phyloP scores from a whole-genome alignment of 805 yeast species.

The Tetrapisispora pingtungensis region DNA sequence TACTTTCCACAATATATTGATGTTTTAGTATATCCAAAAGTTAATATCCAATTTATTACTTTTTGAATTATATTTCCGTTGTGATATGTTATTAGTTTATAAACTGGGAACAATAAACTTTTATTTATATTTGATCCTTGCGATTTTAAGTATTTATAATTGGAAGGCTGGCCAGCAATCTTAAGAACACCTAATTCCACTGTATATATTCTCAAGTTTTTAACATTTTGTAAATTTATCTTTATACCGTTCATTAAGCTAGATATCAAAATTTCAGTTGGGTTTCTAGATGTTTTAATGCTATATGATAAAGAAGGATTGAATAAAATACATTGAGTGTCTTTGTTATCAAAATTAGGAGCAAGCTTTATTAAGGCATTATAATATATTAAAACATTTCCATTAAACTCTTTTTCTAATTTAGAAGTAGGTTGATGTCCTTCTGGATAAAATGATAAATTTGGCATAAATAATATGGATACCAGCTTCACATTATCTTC shows the following conservation, averaged over 20 bases:
- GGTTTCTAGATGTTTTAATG: slow-evolving; percentile 16
- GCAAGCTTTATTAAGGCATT: slow-evolving; percentile 15
- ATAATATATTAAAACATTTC: slow-evolving; percentile 19
- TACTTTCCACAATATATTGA: slow-evolving; percentile 16
- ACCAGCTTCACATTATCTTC: slow-evolving; percentile 8
- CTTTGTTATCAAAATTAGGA: slow-evolving; percentile 12
- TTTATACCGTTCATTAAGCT: slow-evolving; percentile 19
- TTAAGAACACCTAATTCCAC: slow-evolving; percentile 23
- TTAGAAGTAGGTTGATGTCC: slow-evolving; percentile 17
- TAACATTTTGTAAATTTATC: slow-evolving; percentile 10
- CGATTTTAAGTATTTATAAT: slow-evolving; percentile 21
- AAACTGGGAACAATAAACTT: slow-evolving; percentile 19
- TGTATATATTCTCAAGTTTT: slow-evolving; percentile 10
- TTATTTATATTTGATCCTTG: slow-evolving; percentile 20
- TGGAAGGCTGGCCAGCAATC: slow-evolving; percentile 26
- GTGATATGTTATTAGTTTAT: slow-evolving; percentile 17
- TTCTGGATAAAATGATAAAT: slow-evolving; percentile 24
- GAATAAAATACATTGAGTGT: slow-evolving; percentile 20
- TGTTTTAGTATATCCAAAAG: slow-evolving; percentile 9
- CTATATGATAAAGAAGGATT: slow-evolving; percentile 25
- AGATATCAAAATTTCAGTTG: slow-evolving; percentile 22
- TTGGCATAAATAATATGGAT: slow-evolving; percentile 26
- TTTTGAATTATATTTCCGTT: slow-evolving; percentile 15
- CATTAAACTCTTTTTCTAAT: slow-evolving; percentile 17
- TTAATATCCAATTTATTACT: slow-evolving; percentile 7